Percentiles rank a stretch among this genome's conserved stretches.
These are phyloP conservation scores for Sporothrix pallida DNA, from an alignment of 2,329 filamentous ascomycete species.

Conservation along the genomic window DNA sequence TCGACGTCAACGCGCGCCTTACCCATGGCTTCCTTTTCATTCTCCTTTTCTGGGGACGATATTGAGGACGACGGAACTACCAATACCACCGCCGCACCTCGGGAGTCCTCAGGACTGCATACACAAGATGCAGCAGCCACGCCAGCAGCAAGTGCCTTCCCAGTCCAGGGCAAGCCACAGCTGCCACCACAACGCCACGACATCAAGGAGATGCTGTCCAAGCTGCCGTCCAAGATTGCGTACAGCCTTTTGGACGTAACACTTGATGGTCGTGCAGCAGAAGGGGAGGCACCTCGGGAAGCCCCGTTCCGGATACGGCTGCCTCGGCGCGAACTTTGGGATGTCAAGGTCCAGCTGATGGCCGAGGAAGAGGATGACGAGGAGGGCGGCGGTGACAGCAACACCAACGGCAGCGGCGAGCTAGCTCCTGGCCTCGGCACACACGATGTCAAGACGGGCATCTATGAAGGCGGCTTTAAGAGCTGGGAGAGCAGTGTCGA, in stretches of 20 bases:
- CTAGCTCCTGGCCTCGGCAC: constrained; percentile 61
- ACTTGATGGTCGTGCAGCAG: constrained; percentile 47
- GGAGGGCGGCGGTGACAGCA: constrained; percentile 57
- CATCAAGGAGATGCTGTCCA: constrained; percentile 57
- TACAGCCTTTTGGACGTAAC: constrained; percentile 67
- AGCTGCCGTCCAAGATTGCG: constrained; percentile 74
- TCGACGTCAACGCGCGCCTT: not conserved
- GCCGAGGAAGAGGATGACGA: constrained; percentile 70
- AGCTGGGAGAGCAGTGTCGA: constrained; percentile 88
- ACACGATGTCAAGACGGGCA: constrained; percentile 78
- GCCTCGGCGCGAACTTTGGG: constrained; percentile 79
- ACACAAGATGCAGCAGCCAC: constrained; percentile 21
- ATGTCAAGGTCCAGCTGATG: constrained; percentile 81
- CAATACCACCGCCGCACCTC: constrained; percentile 32
- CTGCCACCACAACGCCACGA: constrained; percentile 61
- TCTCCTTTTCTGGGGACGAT: constrained; percentile 68
- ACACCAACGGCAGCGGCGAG: constrained; percentile 46
- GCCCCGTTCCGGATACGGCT: constrained; percentile 52
- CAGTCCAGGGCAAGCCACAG: constrained; percentile 65
- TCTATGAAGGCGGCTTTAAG: constrained; percentile 89
- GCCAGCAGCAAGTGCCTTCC: constrained; percentile 58
- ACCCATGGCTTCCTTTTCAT: constrained; percentile 48
- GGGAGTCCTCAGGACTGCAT: constrained; percentile 28
- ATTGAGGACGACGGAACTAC: constrained; percentile 55
- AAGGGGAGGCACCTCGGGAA: not conserved